These are phyloP conservation scores for Pharus latifolius DNA, from an alignment of 176 grass and related monocot genomes.

Conservation along the genomic window DNA sequence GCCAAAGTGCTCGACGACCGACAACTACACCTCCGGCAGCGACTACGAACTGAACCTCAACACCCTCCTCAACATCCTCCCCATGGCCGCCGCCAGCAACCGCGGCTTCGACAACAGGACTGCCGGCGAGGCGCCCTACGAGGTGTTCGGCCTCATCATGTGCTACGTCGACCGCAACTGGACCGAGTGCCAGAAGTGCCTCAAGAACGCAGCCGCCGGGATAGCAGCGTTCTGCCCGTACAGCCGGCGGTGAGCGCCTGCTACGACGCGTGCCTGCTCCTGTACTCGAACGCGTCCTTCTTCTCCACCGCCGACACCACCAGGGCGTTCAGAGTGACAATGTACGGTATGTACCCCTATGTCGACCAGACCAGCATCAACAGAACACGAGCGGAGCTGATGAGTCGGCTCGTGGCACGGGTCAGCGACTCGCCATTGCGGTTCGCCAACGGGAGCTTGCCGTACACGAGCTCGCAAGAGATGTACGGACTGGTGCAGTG, in stretches of 20 bases:
- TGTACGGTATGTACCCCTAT: too few species aligned
- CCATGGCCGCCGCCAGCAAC: too few species aligned
- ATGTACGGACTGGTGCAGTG: conserved; percentile 50
- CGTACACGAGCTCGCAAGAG: background rate
- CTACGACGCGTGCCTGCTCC: too few species aligned
- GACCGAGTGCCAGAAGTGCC: background rate
- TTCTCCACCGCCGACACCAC: background rate
- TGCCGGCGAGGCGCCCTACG: background rate
- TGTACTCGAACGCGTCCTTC: too few species aligned
- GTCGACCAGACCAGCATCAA: background rate
- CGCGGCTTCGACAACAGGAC: background rate
- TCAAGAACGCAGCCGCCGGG: background rate
- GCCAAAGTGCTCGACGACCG: too few species aligned
- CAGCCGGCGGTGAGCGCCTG: background rate
- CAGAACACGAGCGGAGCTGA: background rate
- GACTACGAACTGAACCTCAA: too few species aligned
- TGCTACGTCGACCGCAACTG: background rate
- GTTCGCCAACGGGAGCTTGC: background rate
- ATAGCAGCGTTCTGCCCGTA: background rate
- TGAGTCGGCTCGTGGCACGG: background rate
- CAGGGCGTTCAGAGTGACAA: too few species aligned
- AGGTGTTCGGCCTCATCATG: background rate
- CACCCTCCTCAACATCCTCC: too few species aligned
- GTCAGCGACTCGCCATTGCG: background rate
- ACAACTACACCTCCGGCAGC: too few species aligned